Percentiles rank a stretch among this genome's conserved stretches.
phyloP scores from a whole-genome alignment of 1,284 basidiomycete genomes.

The Pseudozyma thailandica region DNA sequence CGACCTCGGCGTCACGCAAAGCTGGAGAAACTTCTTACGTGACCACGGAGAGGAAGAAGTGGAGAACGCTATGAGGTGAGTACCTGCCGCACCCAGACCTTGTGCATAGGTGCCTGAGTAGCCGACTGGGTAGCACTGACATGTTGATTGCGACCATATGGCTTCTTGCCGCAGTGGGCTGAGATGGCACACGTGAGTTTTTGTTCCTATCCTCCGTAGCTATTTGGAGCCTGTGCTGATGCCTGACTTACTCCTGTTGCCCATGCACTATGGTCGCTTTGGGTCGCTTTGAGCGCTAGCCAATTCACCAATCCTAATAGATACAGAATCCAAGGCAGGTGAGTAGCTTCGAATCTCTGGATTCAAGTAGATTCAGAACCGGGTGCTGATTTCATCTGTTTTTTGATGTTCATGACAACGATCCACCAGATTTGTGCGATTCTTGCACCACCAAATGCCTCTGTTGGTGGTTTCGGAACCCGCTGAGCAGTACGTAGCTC shows the following conservation, averaged over 20 bases:
- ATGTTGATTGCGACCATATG: no score
- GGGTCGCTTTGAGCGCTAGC: no score
- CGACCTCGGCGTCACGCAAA: constrained; percentile 6
- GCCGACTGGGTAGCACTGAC: background rate
- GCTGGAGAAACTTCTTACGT: constrained; percentile 18
- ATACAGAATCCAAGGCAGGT: no score
- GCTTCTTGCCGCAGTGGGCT: no score
- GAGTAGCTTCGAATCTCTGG: no score
- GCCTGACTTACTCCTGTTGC: no score
- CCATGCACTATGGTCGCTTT: no score
- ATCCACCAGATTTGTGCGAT: constrained; percentile 7
- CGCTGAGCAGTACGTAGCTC: constrained; percentile 19
- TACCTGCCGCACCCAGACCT: no score
- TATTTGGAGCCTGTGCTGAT: no score
- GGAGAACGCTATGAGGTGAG: constrained; percentile 3
- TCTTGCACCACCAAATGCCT: background rate
- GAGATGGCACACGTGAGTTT: no score
- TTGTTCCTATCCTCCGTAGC: no score
- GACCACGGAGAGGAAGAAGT: background rate
- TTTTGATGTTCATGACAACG: background rate
- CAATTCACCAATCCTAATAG: no score
- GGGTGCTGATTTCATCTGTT: background rate
- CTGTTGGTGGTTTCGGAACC: background rate
- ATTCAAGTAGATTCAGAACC: background rate
- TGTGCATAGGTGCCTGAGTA: background rate